phyloP scores from a whole-genome alignment of 1,139 yeast genomes.

The Saccharomyces hybrid region DNA sequence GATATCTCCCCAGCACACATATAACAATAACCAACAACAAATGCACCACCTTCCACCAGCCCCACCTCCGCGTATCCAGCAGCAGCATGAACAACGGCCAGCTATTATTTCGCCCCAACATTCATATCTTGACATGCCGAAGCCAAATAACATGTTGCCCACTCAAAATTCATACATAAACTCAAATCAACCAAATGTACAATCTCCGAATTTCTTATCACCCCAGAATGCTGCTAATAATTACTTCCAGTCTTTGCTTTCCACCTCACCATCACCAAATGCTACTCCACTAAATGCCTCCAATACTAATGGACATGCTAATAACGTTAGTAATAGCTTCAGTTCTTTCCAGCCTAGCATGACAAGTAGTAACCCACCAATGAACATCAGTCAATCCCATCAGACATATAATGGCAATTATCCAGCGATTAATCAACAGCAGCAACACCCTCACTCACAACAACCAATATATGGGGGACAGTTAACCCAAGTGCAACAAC shows the following conservation, averaged over 20 bases:
- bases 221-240: slow-evolving; percentile 20
- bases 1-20: slow-evolving; percentile 1
- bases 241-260: slow-evolving; percentile 23
- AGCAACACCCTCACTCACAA: slow-evolving; percentile 8
- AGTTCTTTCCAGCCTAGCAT: not conserved
- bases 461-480: slow-evolving; percentile 8
- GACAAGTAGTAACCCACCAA: not conserved
- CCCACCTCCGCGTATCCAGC: slow-evolving; percentile 12
- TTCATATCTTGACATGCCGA: slow-evolving; percentile 9
- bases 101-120: not conserved
- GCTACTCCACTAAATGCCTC: not conserved
- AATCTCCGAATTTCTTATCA: slow-evolving; percentile 19
- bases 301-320: not conserved
- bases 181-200: slow-evolving; percentile 19
- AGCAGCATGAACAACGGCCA: slow-evolving; percentile 7
- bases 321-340: not conserved
- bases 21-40: slow-evolving; percentile 10
- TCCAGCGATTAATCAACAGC: slow-evolving; percentile 1
- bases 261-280: slow-evolving; percentile 23
- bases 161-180: not conserved
- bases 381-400: not conserved
- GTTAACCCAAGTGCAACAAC: slow-evolving; percentile 15
- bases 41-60: slow-evolving; percentile 22
- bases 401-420: slow-evolving; percentile 8
- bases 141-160: not conserved